A percentile compares a stretch with the other conserved stretches of the same genome.
These are phyloP conservation scores for Adansonia grandidieri DNA, from an alignment of 441 rosid species.

Conservation along the genomic window DNA sequence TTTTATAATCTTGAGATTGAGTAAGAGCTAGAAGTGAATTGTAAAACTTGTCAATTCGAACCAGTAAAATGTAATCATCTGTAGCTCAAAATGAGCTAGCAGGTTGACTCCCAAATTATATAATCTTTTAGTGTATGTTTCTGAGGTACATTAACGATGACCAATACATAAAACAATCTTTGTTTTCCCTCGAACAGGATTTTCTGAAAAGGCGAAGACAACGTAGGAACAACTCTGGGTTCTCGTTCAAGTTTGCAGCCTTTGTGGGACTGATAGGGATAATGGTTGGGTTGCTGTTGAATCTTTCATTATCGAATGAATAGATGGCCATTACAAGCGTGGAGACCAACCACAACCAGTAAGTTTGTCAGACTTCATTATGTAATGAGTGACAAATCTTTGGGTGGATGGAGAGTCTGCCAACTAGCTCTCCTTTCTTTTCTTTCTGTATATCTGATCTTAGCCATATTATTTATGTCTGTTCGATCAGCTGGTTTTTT, in stretches of 20 bases:
- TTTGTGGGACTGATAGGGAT: constrained; percentile 81
- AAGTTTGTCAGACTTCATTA: constrained; percentile 27
- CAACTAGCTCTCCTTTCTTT: neutral
- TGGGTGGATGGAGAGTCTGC: constrained; percentile 32
- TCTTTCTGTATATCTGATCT: constrained; percentile 37
- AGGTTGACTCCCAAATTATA: neutral
- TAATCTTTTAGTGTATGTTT: neutral
- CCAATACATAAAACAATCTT: neutral
- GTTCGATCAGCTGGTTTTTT: constrained; percentile 12
- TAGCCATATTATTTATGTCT: constrained; percentile 22
- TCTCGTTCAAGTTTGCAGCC: constrained; percentile 76
- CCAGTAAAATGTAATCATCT: neutral
- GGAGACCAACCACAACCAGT: neutral
- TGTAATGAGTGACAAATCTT: constrained; percentile 31
- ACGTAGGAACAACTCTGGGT: constrained; percentile 54
- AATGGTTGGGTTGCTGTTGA: constrained; percentile 74
- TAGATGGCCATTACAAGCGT: neutral
- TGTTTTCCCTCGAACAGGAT: constrained; percentile 49
- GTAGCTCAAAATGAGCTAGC: neutral
- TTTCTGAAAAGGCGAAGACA: constrained; percentile 67
- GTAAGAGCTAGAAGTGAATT: neutral
- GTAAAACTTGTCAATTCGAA: neutral
- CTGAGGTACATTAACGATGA: neutral
- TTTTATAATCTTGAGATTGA: neutral
- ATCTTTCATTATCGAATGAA: constrained; percentile 50